A percentile compares a stretch with the other conserved stretches of the same genome.
Conservation (phyloP, 768 basidiomycete species). For the Tricholoma furcatifolium region DNA sequence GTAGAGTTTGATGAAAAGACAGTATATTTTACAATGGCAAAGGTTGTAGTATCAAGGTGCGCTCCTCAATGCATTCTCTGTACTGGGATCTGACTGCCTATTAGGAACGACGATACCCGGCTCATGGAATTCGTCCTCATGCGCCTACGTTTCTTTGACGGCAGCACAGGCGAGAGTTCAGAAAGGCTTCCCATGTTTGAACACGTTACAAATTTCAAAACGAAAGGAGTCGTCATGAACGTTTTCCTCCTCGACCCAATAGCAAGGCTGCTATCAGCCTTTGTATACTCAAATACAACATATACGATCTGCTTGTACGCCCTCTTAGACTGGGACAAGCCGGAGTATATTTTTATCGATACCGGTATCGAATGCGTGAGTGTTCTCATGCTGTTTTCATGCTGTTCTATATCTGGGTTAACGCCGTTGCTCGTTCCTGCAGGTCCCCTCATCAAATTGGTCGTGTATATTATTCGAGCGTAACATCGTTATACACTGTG, state of each 20-base stretch:
- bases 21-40: conserved; percentile 77
- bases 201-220: conserved; percentile 61
- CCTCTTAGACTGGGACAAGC: conserved; percentile 62
- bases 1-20: conserved; percentile 72
- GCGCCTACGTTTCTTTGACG: conserved; percentile 60
- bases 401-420: conserved; percentile 1
- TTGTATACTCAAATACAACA: conserved; percentile 56
- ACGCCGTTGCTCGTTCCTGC: background rate
- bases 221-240: conserved; percentile 72
- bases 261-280: conserved; percentile 59
- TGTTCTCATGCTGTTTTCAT: conserved; percentile 12
- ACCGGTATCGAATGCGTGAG: conserved; percentile 73
- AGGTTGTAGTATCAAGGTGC: conserved; percentile 50
- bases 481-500: conserved; percentile 73
- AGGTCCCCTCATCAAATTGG: conserved; percentile 74
- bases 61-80: conserved; percentile 19
- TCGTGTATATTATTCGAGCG: conserved; percentile 67
- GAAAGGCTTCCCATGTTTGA: conserved; percentile 48
- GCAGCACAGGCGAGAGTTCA: conserved; percentile 38
- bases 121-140: conserved; percentile 74
- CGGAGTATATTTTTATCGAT: conserved; percentile 70
- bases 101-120: conserved; percentile 57
- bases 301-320: conserved; percentile 63
- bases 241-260: conserved; percentile 72
- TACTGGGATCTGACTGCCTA: background rate